Evolutionary conservation across 2,329 filamentous ascomycete species (phyloP), one percentile per base, ranked within the genome.

Genomic region (Tolypocladium nubicola): DNA sequence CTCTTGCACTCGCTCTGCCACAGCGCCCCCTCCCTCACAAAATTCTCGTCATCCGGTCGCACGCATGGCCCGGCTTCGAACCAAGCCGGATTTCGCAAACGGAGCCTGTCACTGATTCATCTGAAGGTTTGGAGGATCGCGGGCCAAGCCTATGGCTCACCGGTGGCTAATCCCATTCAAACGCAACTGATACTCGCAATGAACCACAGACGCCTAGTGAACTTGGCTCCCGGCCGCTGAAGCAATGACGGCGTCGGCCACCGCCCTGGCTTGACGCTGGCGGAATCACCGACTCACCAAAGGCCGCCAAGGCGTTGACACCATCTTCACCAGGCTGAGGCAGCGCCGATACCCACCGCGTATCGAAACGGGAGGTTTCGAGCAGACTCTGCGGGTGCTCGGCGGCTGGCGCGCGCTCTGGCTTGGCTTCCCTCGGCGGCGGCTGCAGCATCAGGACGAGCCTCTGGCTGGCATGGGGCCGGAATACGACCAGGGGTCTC

Each of bases 111-210:
- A 33, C 49, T 35, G 5, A 30, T 41, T 53, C 52, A 38, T 53
- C 52, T 13, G 52, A 41, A 41, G 9, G 23, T 14, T 14, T 30
- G 38, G 50, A n/a, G 19, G 8, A 38, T 53, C 19, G 35, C 11
- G 1, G 52, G 52, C 52, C 52, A n/a, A 13, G 38, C 10, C 30
- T 50, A 26, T n/a, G 9, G 47, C 26, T 50, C 47, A 8, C 30
- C 26, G 16, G 23, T 47, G 45, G 45, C 45, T 47, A 41, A 30
- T 14, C 52, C 35, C 7, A 54, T 33, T 54, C 52, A 54, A 54
- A 54, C 52, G 52, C 52, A 40, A 16, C 52, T 53, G 52, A 53
- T 19, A 41, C 52, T 54, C 52, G 52, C 52, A 54, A 54, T 33
- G 52, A 41, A 26, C 38, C 52, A 41, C 26, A 26, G 47, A 30